Evolutionary conservation across 2,329 filamentous ascomycete genomes (phyloP).

Genomic region (Penicillium carneum): DNA sequence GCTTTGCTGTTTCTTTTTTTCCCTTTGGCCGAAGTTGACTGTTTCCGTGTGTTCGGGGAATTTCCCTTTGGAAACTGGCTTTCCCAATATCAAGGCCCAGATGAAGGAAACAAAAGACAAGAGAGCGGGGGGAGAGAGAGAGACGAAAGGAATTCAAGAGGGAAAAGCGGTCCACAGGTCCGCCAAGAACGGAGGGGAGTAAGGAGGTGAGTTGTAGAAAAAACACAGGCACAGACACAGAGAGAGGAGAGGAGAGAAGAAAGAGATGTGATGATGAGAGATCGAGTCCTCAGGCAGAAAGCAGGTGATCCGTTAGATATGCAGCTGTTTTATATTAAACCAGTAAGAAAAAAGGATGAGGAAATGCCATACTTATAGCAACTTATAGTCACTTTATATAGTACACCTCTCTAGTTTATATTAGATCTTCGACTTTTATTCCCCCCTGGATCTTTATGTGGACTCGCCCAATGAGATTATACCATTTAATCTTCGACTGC

Average conservation of each 20-base stretch:
- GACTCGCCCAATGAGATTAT: conserved; percentile 10
- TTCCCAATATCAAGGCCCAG: neutral
- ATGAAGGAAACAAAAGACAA: conserved; percentile 10
- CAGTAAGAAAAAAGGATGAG: conserved; percentile 1
- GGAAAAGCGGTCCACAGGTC: conserved; percentile 28
- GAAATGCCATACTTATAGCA: conserved; percentile 8
- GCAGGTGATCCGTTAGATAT: conserved; percentile 9
- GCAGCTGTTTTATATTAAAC: neutral
- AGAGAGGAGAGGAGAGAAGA: neutral
- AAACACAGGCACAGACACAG: no score
- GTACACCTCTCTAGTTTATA: neutral
- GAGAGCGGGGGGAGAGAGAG: neutral
- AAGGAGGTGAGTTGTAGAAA: conserved; percentile 21
- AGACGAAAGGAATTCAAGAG: conserved; percentile 23
- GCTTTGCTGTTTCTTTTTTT: neutral
- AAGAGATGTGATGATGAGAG: neutral
- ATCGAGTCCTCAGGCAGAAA: neutral
- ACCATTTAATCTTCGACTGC: neutral
- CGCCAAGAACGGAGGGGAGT: conserved; percentile 34
- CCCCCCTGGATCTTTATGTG: conserved; percentile 8
- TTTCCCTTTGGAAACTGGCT: neutral
- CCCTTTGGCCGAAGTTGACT: neutral
- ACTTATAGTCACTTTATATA: neutral
- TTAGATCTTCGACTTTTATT: conserved; percentile 11
- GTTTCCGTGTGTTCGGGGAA: neutral